Evolutionary conservation across 164 flowering plant species (phyloP).

Genomic region (Piper longum): DNA sequence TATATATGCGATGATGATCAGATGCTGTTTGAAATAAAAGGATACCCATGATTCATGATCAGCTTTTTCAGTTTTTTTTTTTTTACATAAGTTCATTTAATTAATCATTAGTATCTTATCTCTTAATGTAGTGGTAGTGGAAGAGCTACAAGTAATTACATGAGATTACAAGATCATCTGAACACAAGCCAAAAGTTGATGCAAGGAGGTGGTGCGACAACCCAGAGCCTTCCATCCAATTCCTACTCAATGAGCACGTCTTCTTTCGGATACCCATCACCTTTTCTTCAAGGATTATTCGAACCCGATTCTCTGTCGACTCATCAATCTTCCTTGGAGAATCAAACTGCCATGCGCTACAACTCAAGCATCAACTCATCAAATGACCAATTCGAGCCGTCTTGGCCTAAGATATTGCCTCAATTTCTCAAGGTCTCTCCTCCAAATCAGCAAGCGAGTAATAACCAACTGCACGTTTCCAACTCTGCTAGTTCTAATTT

Average conservation of each 20-base stretch:
- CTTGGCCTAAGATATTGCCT: conserved; percentile 36
- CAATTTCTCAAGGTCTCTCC: conserved; percentile 31
- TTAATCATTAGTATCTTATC: neutral
- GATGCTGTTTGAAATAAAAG: too few relatives aligned
- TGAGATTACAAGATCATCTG: conserved; percentile 19
- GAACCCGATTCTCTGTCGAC: conserved; percentile 19
- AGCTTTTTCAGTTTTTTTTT: too few relatives aligned
- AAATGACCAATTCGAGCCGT: conserved; percentile 14
- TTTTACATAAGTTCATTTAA: too few relatives aligned
- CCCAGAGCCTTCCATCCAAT: conserved; percentile 15
- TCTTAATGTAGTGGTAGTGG: conserved; percentile 20
- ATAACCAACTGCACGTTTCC: conserved; percentile 49
- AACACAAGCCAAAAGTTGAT: too few relatives aligned
- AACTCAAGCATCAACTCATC: conserved; percentile 13
- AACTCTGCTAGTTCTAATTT: conserved; percentile 36
- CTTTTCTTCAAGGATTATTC: conserved; percentile 28
- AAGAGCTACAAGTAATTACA: conserved; percentile 23
- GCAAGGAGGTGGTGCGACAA: conserved; percentile 2
- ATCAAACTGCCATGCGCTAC: conserved; percentile 12
- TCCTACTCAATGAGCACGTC: conserved; percentile 21
- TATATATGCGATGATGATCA: too few relatives aligned
- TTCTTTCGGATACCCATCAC: conserved; percentile 29
- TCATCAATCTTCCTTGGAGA: conserved; percentile 17
- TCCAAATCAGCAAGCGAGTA: conserved; percentile 29
- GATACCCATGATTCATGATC: too few relatives aligned